These are phyloP conservation scores for Marchantia polymorpha DNA, from an alignment of 225 moss, liverwort and hornwort genomes.

Conservation along the genomic window DNA sequence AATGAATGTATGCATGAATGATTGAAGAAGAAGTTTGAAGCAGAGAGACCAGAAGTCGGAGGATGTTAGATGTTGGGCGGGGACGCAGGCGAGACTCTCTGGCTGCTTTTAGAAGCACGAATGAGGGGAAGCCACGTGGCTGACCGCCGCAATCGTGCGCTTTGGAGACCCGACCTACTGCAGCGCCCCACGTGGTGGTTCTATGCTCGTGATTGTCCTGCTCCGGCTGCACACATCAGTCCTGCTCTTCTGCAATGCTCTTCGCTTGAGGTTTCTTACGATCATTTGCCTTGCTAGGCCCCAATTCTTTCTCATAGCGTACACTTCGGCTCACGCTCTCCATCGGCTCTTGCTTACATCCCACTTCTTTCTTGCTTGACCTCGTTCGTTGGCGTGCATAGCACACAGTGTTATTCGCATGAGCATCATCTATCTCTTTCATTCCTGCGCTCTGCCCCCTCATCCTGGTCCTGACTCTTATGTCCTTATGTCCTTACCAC, in stretches of 20 bases:
- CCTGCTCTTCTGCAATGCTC: slow-evolving; percentile 4
- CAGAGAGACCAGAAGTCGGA: not conserved
- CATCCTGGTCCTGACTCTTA: not conserved
- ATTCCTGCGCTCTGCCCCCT: not conserved
- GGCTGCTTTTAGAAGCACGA: slow-evolving; percentile 19
- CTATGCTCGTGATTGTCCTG: slow-evolving; percentile 31
- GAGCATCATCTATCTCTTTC: not conserved
- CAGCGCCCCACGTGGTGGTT: slow-evolving; percentile 28
- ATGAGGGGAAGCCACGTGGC: slow-evolving; percentile 22
- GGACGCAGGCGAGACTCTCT: slow-evolving; percentile 9
- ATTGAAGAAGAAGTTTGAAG: not conserved
- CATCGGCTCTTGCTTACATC: not conserved
- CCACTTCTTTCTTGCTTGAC: not conserved
- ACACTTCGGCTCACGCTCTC: not conserved
- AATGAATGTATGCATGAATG: slow-evolving; percentile 4
- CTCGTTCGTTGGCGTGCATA: not conserved
- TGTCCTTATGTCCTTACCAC: slow-evolving; percentile 18
- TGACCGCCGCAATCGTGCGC: slow-evolving; percentile 31
- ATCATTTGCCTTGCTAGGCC: slow-evolving; percentile 1
- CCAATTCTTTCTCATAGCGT: slow-evolving; percentile 14
- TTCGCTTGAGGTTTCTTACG: slow-evolving; percentile 11
- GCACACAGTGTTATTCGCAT: not conserved
- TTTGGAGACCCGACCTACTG: slow-evolving; percentile 28
- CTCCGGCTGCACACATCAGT: slow-evolving; percentile 1
- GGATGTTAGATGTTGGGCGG: slow-evolving; percentile 14